Percentiles rank a stretch among this genome's conserved stretches.
Conservation (phyloP, 805 yeast genomes). For the Candida insectalens region DNA sequence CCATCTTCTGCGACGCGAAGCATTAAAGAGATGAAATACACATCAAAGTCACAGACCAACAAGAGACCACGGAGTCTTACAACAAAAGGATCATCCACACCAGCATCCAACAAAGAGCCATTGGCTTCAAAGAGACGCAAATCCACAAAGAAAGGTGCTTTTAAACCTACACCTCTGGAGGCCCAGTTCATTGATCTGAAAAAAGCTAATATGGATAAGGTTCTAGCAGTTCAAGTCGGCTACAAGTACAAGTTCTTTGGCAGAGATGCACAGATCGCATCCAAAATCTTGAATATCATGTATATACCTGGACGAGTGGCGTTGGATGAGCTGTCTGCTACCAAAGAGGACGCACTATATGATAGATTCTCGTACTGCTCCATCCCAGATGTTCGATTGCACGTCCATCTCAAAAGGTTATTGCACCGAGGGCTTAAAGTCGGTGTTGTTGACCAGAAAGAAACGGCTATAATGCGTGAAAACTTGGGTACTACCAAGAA, state of each 20-base stretch:
- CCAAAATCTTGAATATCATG: constrained; percentile 59
- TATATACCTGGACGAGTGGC: constrained; percentile 59
- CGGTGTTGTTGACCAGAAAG: constrained; percentile 80
- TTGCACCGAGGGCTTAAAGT: constrained; percentile 68
- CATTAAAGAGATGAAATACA: too few species aligned
- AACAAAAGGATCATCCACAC: too few species aligned
- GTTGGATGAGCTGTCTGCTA: constrained; percentile 34
- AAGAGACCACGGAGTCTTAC: too few species aligned
- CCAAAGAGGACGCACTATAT: constrained; percentile 32
- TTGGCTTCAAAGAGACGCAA: too few species aligned
- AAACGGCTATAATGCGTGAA: constrained; percentile 66
- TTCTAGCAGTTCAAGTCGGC: constrained; percentile 82
- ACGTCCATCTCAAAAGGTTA: constrained; percentile 66
- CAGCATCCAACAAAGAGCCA: too few species aligned
- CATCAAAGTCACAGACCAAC: too few species aligned
- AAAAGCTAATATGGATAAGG: constrained; percentile 46
- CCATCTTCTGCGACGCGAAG: too few species aligned
- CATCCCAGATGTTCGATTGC: constrained; percentile 70
- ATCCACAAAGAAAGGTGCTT: neutral
- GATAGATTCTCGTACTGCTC: constrained; percentile 73
- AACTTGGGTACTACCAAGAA: constrained; percentile 38
- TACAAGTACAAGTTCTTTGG: constrained; percentile 86
- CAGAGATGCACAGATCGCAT: constrained; percentile 66
- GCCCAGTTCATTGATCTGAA: constrained; percentile 67
- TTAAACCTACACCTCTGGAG: constrained; percentile 66